Conservation (phyloP, 2,329 filamentous ascomycete genomes). For the Rasamsonia emersonii region DNA sequence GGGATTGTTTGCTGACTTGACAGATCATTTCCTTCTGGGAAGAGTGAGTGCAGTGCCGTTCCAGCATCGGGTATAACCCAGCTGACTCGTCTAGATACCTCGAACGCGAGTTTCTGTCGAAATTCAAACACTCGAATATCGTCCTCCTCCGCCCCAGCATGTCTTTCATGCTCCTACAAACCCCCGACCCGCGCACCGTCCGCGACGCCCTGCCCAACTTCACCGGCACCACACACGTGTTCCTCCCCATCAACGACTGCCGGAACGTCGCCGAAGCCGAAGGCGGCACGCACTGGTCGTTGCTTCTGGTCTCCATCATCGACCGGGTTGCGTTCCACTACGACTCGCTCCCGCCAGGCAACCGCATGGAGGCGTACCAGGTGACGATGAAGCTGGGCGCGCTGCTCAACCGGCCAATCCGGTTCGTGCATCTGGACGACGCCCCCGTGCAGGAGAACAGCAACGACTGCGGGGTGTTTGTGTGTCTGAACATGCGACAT, state of each 20-base stretch:
- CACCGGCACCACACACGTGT: conserved; percentile 74
- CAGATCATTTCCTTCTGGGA: conserved; percentile 97
- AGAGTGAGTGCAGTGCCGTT: conserved; percentile 54
- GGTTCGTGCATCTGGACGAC: conserved; percentile 73
- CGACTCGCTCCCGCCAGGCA: conserved; percentile 71
- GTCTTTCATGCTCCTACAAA: conserved; percentile 83
- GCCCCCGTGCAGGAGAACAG: conserved; percentile 86
- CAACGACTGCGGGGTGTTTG: conserved; percentile 90
- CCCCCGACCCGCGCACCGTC: conserved; percentile 47
- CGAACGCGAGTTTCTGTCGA: conserved; percentile 75
- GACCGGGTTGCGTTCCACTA: conserved; percentile 96
- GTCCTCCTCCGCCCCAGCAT: conserved; percentile 86
- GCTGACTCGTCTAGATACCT: conserved; percentile 51
- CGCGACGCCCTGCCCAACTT: conserved; percentile 73
- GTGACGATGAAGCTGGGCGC: conserved; percentile 61
- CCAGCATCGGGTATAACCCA: conserved; percentile 5
- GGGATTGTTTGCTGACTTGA: conserved; percentile 16
- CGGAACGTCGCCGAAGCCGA: conserved; percentile 68
- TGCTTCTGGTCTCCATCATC: conserved; percentile 79
- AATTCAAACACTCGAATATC: conserved; percentile 76
- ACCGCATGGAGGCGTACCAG: conserved; percentile 62
- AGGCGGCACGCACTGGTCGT: conserved; percentile 88
- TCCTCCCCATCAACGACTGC: conserved; percentile 90
- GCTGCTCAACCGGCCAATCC: conserved; percentile 58
- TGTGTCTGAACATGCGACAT: conserved; percentile 91